These are phyloP conservation scores for Hemisphaericaspora nanyangensis DNA, from an alignment of 805 yeast genomes.

Conservation along the genomic window DNA sequence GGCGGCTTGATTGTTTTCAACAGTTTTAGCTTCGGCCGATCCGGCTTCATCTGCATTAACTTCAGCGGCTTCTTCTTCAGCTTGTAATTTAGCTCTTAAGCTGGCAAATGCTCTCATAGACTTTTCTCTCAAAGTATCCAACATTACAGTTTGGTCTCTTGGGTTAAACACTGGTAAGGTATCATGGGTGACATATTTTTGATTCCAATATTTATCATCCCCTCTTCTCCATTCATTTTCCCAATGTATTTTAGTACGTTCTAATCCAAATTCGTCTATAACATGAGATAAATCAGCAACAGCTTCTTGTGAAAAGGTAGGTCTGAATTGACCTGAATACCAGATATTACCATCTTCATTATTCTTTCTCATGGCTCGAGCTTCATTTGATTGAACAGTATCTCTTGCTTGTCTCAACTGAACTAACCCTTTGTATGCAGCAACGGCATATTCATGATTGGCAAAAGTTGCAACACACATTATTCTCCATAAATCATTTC, in stretches of 20 bases:
- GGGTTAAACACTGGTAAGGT: slow-evolving; percentile 54
- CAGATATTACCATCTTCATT: slow-evolving; percentile 77
- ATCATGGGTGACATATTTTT: slow-evolving; percentile 56
- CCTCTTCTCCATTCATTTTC: slow-evolving; percentile 88
- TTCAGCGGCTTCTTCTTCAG: no score
- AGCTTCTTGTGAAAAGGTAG: slow-evolving; percentile 86
- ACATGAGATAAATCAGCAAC: slow-evolving; percentile 76
- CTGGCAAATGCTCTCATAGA: slow-evolving; percentile 33
- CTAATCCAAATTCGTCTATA: slow-evolving; percentile 56
- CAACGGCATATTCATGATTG: slow-evolving; percentile 58
- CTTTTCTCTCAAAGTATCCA: slow-evolving; percentile 53
- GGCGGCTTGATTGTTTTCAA: no score
- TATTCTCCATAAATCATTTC: slow-evolving; percentile 87
- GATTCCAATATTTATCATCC: slow-evolving; percentile 67
- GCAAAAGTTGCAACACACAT: slow-evolving; percentile 78
- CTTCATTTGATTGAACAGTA: slow-evolving; percentile 52
- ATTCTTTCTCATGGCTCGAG: slow-evolving; percentile 65
- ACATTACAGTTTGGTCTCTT: slow-evolving; percentile 62
- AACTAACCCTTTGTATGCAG: slow-evolving; percentile 70
- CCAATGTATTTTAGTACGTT: slow-evolving; percentile 63
- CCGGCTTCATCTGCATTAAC: no score
- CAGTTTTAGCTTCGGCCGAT: no score
- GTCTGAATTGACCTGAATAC: slow-evolving; percentile 85
- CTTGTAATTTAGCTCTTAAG: no score
- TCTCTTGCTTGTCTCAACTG: slow-evolving; percentile 75